Evolutionary conservation across 495 filamentous ascomycete genomes (phyloP), one percentile per base, ranked within the genome.

Genomic region (Aspergillus sclerotiicarbonarius): DNA sequence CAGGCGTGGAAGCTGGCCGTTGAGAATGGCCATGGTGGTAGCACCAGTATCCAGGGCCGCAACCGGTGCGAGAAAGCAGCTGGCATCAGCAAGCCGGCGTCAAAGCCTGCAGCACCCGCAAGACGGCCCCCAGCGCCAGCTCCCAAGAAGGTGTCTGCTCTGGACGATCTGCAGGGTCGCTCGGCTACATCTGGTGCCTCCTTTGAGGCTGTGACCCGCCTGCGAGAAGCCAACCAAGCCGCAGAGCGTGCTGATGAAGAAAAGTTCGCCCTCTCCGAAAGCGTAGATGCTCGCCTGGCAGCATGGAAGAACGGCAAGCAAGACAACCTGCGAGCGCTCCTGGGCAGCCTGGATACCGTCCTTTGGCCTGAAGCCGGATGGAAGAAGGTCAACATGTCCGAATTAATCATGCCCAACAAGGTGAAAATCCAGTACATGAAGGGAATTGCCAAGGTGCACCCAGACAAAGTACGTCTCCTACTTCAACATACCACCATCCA

Each of bases 351-450:
- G 58, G 94, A 98, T 65, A 83, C 78, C 20, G 91, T 98, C 44
- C 79, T 98, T 41, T 98, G 94, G 94, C 84, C 90, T 53, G 88
- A 87, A 33, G 86, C 90, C 53, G 92, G 91, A 31, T 98, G 94
- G 95, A 96, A 94, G 80, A 96, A 96, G 80, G 86, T 98, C 16
- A 90, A 90, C 25, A 87, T 98, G 86, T 85, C 89, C 50, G 93
- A 98, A 71, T 68, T 98, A 62, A 85, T 98, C 37, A 76, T 96
- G 77, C 86, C 92, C 43, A 87, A 86, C 48, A 96, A 90, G 80
- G 94, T 97, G 50, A 98, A 98, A 84, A 84, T 98, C 54, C 82
- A 89, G 55, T 98, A 98, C 66, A 98, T 98, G 94, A 96, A 96
- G 83, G 94, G 91, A 6, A 97, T 98, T 85, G 89, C 86, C 6